Evolutionary conservation across 331 rosid species (phyloP).

Genomic region (Erythrophleum ivorense): DNA sequence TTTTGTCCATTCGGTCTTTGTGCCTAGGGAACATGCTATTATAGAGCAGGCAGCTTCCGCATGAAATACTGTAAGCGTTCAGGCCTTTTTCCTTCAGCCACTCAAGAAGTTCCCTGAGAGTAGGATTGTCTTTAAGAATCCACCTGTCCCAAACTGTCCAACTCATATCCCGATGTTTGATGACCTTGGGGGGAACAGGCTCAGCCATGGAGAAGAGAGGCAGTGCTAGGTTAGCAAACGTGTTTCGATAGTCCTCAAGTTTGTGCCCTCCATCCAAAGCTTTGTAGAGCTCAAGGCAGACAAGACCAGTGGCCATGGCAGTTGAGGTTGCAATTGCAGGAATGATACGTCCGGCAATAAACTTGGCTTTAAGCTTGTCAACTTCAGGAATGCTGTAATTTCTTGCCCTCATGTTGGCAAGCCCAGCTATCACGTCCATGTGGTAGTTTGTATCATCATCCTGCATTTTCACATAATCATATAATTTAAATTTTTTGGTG

Average conservation of each 20-base stretch:
- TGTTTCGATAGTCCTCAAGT: conserved; percentile 84
- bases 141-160: conserved; percentile 99
- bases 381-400: conserved; percentile 87
- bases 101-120: conserved; percentile 73
- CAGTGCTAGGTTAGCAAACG: conserved; percentile 78
- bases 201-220: conserved; percentile 90
- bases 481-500: no score
- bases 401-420: conserved; percentile 89
- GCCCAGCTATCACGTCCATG: conserved; percentile 83
- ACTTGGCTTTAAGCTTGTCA: conserved; percentile 87
- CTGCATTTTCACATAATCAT: conserved; percentile 45
- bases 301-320: conserved; percentile 97
- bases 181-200: conserved; percentile 89
- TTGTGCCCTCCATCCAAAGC: conserved; percentile 80
- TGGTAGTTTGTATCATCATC: conserved; percentile 86
- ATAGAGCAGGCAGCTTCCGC: conserved; percentile 80
- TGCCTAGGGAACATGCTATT: conserved; percentile 79
- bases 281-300: conserved; percentile 94
- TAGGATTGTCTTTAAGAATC: conserved; percentile 74
- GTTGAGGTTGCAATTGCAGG: conserved; percentile 98
- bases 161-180: conserved; percentile 73
- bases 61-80: conserved; percentile 82
- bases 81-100: conserved; percentile 81
- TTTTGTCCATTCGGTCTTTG: conserved; percentile 83
- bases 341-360: conserved; percentile 88